These are phyloP conservation scores for Plasmodium adleri DNA, from an alignment of 169 alveolate species.

Conservation along the genomic window DNA sequence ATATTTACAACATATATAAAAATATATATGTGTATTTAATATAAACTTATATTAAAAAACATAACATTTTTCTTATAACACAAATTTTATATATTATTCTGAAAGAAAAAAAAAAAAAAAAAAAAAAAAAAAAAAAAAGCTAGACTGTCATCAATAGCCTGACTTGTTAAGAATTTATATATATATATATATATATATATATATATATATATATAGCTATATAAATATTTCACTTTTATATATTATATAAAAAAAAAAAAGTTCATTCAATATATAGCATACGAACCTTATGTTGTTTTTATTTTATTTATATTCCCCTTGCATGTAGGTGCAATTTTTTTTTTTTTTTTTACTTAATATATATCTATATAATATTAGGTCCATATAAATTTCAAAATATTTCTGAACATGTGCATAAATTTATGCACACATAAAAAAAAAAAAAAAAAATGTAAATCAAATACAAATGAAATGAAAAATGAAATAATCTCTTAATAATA, in stretches of 20 bases:
- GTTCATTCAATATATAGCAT: constrained; percentile 3
- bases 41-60: no score
- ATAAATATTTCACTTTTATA: background rate
- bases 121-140: constrained; percentile 1
- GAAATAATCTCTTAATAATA: no score
- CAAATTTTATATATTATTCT: no score
- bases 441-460: no score
- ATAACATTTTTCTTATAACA: no score
- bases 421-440: constrained; percentile 7
- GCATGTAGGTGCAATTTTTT: constrained; percentile 61
- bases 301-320: constrained; percentile 11
- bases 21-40: no score
- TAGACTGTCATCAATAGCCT: constrained; percentile 11
- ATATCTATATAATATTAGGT: no score
- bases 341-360: constrained; percentile 5
- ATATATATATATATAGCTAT: background rate
- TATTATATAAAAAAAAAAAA: background rate
- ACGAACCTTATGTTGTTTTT: constrained; percentile 35
- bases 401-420: constrained; percentile 13
- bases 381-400: constrained; percentile 1
- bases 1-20: no score
- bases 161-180: constrained; percentile 14
- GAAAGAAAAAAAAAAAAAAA: background rate
- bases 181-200: background rate
- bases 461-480: no score